phyloP scores from a whole-genome alignment of 306 rosid genomes.

The Albizia julibrissin region DNA sequence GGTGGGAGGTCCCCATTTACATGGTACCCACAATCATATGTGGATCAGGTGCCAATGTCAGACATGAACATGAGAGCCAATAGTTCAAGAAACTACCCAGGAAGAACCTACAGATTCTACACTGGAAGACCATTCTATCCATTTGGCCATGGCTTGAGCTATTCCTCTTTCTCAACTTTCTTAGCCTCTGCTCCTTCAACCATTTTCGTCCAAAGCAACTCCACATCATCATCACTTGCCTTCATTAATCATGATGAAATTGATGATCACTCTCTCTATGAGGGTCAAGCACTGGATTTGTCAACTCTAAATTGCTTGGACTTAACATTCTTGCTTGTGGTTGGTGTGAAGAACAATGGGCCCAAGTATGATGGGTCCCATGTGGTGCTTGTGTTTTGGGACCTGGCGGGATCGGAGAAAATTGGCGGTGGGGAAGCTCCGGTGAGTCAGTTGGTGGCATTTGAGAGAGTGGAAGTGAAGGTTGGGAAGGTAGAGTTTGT shows the following conservation, averaged over 20 bases:
- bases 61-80: constrained; percentile 87
- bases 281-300: constrained; percentile 33
- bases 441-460: constrained; percentile 53
- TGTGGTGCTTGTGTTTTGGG: constrained; percentile 60
- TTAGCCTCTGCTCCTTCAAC: constrained; percentile 54
- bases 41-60: constrained; percentile 70
- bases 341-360: constrained; percentile 60
- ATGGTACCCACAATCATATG: constrained; percentile 74
- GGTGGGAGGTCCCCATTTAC: constrained; percentile 76
- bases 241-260: neutral
- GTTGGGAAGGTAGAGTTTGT: constrained; percentile 40
- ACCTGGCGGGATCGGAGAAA: constrained; percentile 30
- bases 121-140: constrained; percentile 52
- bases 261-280: neutral
- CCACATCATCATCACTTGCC: constrained; percentile 1
- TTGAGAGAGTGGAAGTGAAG: constrained; percentile 47
- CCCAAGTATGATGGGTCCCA: constrained; percentile 48
- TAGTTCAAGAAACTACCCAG: constrained; percentile 53
- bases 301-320: constrained; percentile 48
- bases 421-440: constrained; percentile 51
- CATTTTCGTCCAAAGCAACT: constrained; percentile 36
- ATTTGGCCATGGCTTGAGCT: constrained; percentile 75
- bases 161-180: constrained; percentile 53
- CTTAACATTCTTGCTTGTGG: constrained; percentile 37
- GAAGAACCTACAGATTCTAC: constrained; percentile 78